Evolutionary conservation across 2,329 filamentous ascomycete species (phyloP), one percentile per base, ranked within the genome.

Genomic region (Xylaria sp.): DNA sequence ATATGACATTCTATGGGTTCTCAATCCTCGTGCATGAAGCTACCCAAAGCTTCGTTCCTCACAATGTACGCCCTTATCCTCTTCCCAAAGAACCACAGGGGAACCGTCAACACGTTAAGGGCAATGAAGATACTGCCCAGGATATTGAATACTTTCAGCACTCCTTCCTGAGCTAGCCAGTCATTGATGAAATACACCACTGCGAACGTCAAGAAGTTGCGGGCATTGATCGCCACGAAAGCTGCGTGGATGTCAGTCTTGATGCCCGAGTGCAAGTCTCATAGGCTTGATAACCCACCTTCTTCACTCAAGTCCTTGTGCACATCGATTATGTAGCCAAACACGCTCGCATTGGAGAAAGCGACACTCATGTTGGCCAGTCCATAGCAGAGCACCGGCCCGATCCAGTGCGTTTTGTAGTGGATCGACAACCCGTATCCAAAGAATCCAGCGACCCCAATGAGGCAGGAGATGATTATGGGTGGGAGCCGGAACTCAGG

Each of bases 71-170:
- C 73, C 50, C 79, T 72, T 34, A 75, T 72, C 59, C 72, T 74
- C 71, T 81, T 81, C 4, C 79, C 79, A 63, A 71, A 80, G 6
- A 81, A 72, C 76, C 78, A 82, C 39, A 81, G 64, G 1, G 79
- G 79, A 13, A 81, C 74, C 1, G 79, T 80, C 65, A 80, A 65
- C 37, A 74, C 62, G 57, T 75, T 75, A 8, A 81, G 77, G 3
- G 67, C 74, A 1, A 81, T 63, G 58, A 80, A 80, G 67, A 75
- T 69, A 9, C 64, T 63, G 1, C 75, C 75, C 0, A 77, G 68
- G n/a, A 76, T 72, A 52, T 68, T 71, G 59, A 76, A 76, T 0
- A 76, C 73, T 10, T 68, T 63, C 10, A 76, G 65, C 0, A 73
- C 66, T 0, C 75, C 75, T 50, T 75, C 71, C 49, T 63, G 69